These are phyloP conservation scores for Mucor racemosus DNA, from an alignment of 371 early-diverging fungal genomes.

Conservation along the genomic window DNA sequence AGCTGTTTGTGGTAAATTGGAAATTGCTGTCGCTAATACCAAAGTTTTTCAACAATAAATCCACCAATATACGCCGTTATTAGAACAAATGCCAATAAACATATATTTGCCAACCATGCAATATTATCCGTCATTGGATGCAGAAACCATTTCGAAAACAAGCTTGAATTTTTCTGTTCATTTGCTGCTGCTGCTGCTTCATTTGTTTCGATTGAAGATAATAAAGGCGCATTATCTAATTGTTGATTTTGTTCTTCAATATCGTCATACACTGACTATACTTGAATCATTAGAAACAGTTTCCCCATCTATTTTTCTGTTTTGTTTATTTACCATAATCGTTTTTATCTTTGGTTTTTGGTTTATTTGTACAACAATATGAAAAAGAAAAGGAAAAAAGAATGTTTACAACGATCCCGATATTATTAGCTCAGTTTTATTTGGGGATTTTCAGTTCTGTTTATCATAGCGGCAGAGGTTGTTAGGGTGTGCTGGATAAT, in stretches of 20 bases:
- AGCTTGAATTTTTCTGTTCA: neutral
- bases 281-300: neutral
- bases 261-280: neutral
- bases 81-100: neutral
- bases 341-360: neutral
- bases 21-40: neutral
- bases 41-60: neutral
- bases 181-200: neutral
- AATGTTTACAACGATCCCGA: neutral
- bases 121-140: neutral
- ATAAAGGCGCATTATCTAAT: neutral
- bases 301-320: no score
- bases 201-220: neutral
- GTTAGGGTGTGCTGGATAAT: no score
- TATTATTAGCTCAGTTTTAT: neutral
- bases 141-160: neutral
- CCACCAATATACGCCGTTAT: neutral
- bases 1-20: slow-evolving; percentile 14
- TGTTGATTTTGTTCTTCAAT: neutral
- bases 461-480: neutral
- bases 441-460: neutral
- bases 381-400: neutral
- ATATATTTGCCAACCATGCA: neutral
- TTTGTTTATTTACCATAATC: neutral
- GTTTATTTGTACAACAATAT: neutral